Base-by-base conservation (phyloP, 805 yeast genomes). In the Schizosaccharomyces lindneri region DNA sequence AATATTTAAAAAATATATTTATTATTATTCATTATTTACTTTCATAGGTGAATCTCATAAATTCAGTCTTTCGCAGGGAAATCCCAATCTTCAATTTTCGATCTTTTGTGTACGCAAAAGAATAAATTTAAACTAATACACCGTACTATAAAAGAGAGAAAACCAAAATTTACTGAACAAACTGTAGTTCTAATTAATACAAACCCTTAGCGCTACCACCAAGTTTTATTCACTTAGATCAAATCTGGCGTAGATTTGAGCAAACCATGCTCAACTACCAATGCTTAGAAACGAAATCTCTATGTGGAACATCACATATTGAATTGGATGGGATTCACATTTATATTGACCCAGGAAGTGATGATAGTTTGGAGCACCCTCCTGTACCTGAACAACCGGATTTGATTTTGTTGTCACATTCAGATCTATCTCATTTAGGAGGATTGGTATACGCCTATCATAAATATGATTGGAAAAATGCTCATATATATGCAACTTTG, bases 401-500 rank as follows among this genome's bases (percentile, higher is more conserved):
- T 57, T 41, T 57, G 19, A 41, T 57, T 27, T 36, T 57, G 11
- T 21, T 57, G 19, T 57, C 60, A n/a, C 60, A 57, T 57, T 36
- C 60, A 36, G 60, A 57, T 57, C 32, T 57, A 36, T 39, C 60
- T 29, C 60, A 57, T 41, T 32, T 36, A 36, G 60, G 60, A 3
- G 75, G 74, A 0, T 63, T 60, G 0, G 76, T 74, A 0, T 64
- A 72, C 1, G 64, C 74, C 0, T 62, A 64, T 31, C n/a, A 31
- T 29, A 19, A 32, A 19, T 41, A 39, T 36, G 43, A 41, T 48
- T 57, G 60, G 60, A 41, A 57, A 39, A 36, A 24, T 21, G 48
- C 71, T 71, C 43, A 70, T 1, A 84, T 84, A 0, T 93, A 85
- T 69, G 81, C 97, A 0, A 90, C 98, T 0, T 72, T 87, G n/a